Evolutionary conservation across 768 basidiomycete species (phyloP).

Genomic region (Lactarius hatsudake): DNA sequence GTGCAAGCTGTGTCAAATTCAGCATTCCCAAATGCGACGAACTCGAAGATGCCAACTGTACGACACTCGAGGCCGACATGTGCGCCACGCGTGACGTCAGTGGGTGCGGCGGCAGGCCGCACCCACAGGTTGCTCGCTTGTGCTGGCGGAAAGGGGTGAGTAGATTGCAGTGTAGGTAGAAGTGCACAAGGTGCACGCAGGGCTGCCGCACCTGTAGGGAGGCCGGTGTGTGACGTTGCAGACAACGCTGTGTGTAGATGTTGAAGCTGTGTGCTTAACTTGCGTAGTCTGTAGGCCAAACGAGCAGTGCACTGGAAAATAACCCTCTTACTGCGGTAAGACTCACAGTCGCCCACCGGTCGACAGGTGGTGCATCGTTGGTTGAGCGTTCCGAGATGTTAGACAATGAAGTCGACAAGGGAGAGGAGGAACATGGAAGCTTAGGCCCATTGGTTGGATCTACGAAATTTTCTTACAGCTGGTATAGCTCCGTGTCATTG

Average conservation of each 20-base stretch:
- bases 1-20: too few relatives aligned
- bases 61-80: background rate
- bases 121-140: background rate
- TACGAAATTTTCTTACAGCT: too few relatives aligned
- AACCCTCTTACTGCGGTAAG: background rate
- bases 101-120: conserved; percentile 1
- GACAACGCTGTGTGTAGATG: background rate
- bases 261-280: background rate
- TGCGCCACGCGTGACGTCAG: background rate
- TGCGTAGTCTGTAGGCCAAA: background rate
- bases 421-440: conserved; percentile 56
- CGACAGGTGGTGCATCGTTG: background rate
- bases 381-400: background rate
- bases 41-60: conserved; percentile 7
- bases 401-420: background rate
- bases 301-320: conserved; percentile 7
- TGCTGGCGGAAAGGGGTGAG: background rate
- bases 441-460: conserved; percentile 28
- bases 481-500: too few relatives aligned
- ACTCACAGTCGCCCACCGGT: conserved; percentile 5
- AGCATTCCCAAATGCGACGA: conserved; percentile 1
- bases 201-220: conserved; percentile 10
- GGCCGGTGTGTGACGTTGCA: background rate
- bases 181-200: too few relatives aligned
- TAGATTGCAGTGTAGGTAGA: background rate